Percentiles rank a stretch among this genome's conserved stretches.
These are phyloP conservation scores for Verticillium nubilum DNA, from an alignment of 2,329 filamentous ascomycete species.

Conservation along the genomic window DNA sequence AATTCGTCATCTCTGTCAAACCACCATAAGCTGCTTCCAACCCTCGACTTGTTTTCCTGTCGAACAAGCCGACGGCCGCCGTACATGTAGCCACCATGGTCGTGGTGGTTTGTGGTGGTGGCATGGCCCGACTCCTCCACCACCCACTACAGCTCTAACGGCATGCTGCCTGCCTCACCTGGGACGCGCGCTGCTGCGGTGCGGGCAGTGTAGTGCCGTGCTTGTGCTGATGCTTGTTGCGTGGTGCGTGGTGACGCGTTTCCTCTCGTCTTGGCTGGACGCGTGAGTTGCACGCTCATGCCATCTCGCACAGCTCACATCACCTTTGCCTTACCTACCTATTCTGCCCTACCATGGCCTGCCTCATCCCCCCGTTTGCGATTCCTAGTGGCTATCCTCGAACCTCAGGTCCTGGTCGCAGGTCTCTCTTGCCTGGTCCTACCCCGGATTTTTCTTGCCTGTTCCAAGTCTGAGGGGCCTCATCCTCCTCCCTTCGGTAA, in stretches of 20 bases:
- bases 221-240: background rate
- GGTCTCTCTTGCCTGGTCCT: background rate
- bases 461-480: background rate
- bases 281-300: background rate
- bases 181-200: background rate
- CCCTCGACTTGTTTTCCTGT: background rate
- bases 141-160: background rate
- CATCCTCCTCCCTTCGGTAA: background rate
- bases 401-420: background rate
- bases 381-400: too few species aligned
- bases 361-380: background rate
- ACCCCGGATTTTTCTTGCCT: background rate
- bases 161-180: background rate
- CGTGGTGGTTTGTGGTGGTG: background rate
- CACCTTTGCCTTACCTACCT: background rate
- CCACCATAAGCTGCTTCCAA: background rate
- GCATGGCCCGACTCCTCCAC: background rate
- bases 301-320: background rate
- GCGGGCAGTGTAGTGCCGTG: background rate
- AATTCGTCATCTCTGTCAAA: background rate
- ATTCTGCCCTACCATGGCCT: background rate
- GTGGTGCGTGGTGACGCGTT: background rate
- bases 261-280: background rate
- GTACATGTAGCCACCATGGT: too few species aligned
- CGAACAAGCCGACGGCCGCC: background rate